Evolutionary conservation across 176 grass and related monocot species (phyloP), one percentile per base, ranked within the genome.

Genomic region (Musa beccarii): DNA sequence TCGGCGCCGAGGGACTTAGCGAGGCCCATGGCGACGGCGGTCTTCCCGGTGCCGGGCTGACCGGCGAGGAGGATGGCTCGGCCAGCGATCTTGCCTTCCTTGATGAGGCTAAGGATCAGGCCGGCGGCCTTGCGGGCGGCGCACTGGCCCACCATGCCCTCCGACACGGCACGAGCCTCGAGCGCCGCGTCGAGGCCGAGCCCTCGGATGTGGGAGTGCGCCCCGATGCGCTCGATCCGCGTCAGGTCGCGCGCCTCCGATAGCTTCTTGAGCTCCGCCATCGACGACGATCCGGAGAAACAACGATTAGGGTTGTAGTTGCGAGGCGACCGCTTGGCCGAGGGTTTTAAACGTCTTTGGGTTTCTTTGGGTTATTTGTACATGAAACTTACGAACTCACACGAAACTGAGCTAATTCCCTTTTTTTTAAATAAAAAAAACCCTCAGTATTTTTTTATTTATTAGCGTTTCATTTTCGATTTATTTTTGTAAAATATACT

Each of bases 71-170:
- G 95, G 8, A 98, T 86, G 16, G 88, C 84, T 52, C 90, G 88
- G 25, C 90, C 95, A 8, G 90, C 90, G 53, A 98, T 93, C 77
- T 89, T 93, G 0, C 95, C 95, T 28, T 91, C 82, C n/a, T 83
- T 86, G 65, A 98, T 98, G 72, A 98, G 95, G 83, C 84, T 86
- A 16, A 98, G 95, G 52, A 98, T 93, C 68, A 98, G 78, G 0
- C 95, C 95, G 0, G 88, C 84, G 25, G 88, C 90, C 50, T 89
- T 89, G 61, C 95, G 90, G 52, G 95, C 95, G 12, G 88, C 88
- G 57, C 87, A 84, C 79, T 94, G 95, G 15, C 95, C 95, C n/a
- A 98, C 95, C 95, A 98, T 98, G 72, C 95, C 95, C 79, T 99
- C 90, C 13, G 90, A 99, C 59, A 89, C 76, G 54, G 76, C 84